These are phyloP conservation scores for Metschnikowia lunata DNA, from an alignment of 805 yeast genomes.

Conservation along the genomic window DNA sequence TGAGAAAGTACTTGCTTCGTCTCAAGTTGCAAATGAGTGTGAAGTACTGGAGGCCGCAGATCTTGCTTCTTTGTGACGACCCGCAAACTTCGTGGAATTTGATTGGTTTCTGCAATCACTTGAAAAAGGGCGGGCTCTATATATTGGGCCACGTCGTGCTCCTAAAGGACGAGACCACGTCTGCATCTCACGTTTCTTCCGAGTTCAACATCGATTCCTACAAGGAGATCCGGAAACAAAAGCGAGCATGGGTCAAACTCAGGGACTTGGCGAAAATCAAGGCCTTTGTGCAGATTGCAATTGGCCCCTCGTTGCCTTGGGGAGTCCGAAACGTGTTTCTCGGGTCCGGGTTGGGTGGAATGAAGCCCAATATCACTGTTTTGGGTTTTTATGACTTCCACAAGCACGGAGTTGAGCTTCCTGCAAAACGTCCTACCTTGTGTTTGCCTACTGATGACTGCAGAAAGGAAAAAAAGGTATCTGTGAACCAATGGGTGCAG, in stretches of 20 bases:
- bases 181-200: constrained; percentile 12
- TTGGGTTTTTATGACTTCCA: constrained; percentile 78
- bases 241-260: constrained; percentile 76
- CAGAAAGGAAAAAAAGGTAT: constrained; percentile 63
- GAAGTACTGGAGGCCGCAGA: constrained; percentile 98
- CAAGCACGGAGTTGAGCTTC: constrained; percentile 35
- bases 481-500: constrained; percentile 84
- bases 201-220: constrained; percentile 43
- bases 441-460: constrained; percentile 74
- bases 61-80: constrained; percentile 79
- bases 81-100: constrained; percentile 91
- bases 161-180: constrained; percentile 31
- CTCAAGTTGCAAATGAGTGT: constrained; percentile 84
- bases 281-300: constrained; percentile 90
- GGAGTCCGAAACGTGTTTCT: constrained; percentile 88
- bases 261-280: constrained; percentile 76
- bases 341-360: constrained; percentile 97
- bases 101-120: constrained; percentile 86
- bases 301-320: constrained; percentile 88
- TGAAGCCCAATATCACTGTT: constrained; percentile 94
- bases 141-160: constrained; percentile 89
- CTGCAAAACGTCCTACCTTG: constrained; percentile 20
- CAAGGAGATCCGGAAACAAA: constrained; percentile 67
- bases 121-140: constrained; percentile 93
- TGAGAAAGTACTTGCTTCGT: constrained; percentile 79